Base-by-base conservation (phyloP, 2,329 filamentous ascomycete genomes). In the Whalleya microplaca region DNA sequence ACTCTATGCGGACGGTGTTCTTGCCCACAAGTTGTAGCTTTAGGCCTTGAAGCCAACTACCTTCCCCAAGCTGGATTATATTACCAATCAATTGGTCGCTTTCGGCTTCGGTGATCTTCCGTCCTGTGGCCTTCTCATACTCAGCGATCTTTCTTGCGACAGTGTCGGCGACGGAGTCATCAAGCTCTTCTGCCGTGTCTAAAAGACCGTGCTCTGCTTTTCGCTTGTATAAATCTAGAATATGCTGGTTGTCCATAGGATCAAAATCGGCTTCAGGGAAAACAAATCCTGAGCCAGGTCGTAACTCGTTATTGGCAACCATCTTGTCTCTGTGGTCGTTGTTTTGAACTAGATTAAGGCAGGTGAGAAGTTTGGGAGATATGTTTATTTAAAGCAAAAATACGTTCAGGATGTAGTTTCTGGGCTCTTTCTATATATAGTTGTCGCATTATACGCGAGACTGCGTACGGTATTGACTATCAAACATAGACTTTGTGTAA, bases 1-100 rank as follows among this genome's bases (percentile, higher is more conserved):
- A 58, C 3, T 57, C 58, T 1, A 68, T 64, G 2, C 66, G 64
- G 3, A 65, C 63, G 1, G 42, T 12, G 1, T 50, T 46, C 37
- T 63, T 45, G 0, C 63, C 64, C 0, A 45, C 55, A 0, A 66
- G 51, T 16, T 56, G 4, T 3, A 29, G 3, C 21, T 64, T 67
- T 1, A 63, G 21, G 21, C 50, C 53, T 4, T 63, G 58, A 9
- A 69, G 55, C 66, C 64, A 69, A 2, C 42, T 53, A 1, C 61
- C 58, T 14, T 48, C 51, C 18, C 57, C 50, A 4, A 64, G 19
- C 8, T 44, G 18, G 12, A 54, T 55, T 1, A 61, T 56, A 16
- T 23, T 61, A 0, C 21, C 20, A 2, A 48, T 53, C n/a, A 69
- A 63, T 6, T 14, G 41, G 4, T 60, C 37, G 16, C 55, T 56